These are phyloP conservation scores for Russula sp. DNA, from an alignment of 768 basidiomycete species.

Conservation along the genomic window DNA sequence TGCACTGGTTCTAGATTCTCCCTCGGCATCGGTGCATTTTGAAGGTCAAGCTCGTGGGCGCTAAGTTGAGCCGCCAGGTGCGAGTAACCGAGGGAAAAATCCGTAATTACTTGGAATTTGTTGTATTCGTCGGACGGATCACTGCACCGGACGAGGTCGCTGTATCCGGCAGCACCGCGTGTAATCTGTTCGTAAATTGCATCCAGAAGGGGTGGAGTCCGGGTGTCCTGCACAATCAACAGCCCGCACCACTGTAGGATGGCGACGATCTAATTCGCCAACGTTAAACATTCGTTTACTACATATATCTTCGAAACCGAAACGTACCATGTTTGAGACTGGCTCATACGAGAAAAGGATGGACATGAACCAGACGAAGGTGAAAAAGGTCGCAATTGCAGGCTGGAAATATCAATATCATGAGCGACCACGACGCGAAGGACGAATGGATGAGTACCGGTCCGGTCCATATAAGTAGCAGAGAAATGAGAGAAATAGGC, in stretches of 20 bases:
- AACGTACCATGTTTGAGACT: slow-evolving; percentile 1
- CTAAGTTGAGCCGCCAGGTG: not conserved
- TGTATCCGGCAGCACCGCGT: not conserved
- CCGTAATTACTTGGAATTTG: not conserved
- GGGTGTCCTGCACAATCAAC: not conserved
- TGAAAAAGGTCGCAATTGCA: not conserved
- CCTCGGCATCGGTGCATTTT: not conserved
- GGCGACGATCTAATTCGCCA: slow-evolving; percentile 2
- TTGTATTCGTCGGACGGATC: not conserved
- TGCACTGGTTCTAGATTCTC: not conserved
- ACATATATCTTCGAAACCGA: not conserved
- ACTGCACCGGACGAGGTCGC: not conserved
- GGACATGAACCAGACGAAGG: not conserved
- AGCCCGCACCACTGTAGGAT: slow-evolving; percentile 13
- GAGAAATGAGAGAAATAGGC: not conserved
- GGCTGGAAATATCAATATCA: not conserved
- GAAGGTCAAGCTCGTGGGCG: not conserved
- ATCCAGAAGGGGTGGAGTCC: slow-evolving; percentile 4
- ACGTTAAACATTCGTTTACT: not conserved
- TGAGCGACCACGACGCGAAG: not conserved
- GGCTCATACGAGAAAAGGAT: not conserved
- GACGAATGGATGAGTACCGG: slow-evolving; percentile 1
- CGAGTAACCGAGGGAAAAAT: not conserved
- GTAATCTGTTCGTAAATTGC: slow-evolving; percentile 18
- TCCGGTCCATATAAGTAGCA: slow-evolving; percentile 13